Conservation (phyloP, 305 asterid genomes). For the Fraxinus sp. region DNA sequence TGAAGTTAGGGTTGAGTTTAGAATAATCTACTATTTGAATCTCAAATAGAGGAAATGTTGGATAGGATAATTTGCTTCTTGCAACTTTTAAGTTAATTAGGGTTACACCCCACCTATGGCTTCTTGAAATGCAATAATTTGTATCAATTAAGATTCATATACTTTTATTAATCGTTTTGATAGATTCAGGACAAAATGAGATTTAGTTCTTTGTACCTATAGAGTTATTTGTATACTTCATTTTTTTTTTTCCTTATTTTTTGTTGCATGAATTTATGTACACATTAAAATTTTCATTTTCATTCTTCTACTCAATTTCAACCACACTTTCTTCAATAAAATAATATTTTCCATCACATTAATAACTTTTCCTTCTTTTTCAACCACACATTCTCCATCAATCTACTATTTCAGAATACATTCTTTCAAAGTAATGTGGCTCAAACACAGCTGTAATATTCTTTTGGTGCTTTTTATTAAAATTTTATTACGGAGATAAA, state of each 20-base stretch:
- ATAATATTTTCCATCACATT: no score
- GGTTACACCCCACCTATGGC: background rate
- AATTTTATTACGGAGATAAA: background rate
- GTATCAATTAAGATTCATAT: background rate
- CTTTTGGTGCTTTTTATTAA: background rate
- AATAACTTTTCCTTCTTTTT: no score
- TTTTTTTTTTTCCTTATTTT: background rate
- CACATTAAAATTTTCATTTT: no score
- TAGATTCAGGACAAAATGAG: background rate
- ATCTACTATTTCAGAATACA: no score
- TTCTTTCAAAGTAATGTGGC: no score
- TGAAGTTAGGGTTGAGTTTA: constrained; percentile 67
- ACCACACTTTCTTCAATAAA: no score
- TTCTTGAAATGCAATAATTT: background rate
- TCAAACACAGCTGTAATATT: background rate
- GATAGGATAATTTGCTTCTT: background rate
- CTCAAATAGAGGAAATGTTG: background rate
- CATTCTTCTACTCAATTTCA: no score
- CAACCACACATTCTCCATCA: no score
- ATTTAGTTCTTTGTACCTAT: background rate
- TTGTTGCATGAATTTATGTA: no score
- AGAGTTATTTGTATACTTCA: background rate
- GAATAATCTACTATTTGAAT: constrained; percentile 41
- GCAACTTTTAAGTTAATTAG: background rate
- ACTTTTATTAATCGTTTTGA: background rate